Percentiles rank a stretch among this genome's conserved stretches.
phyloP scores from a whole-genome alignment of 441 rosid genomes.

The Hura crepitans region DNA sequence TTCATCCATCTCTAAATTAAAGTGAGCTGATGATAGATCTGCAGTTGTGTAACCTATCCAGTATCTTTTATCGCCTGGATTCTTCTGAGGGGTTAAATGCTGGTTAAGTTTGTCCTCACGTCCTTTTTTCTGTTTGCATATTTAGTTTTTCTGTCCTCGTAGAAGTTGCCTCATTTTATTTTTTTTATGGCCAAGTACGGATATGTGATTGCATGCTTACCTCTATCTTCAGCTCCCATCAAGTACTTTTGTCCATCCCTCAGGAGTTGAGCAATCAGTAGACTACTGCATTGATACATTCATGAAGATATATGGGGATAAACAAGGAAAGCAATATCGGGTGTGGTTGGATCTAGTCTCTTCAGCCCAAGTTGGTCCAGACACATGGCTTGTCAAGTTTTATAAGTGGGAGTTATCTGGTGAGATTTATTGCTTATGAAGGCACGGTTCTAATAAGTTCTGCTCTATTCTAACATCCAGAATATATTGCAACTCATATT shows the following conservation, averaged over 20 bases:
- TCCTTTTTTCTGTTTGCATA: constrained; percentile 24
- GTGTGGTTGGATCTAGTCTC: constrained; percentile 73
- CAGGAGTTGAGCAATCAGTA: constrained; percentile 56
- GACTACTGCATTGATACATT: constrained; percentile 42
- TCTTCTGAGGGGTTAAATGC: neutral
- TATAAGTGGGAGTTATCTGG: constrained; percentile 69
- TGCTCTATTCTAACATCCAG: neutral
- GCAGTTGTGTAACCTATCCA: neutral
- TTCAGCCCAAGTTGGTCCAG: constrained; percentile 43
- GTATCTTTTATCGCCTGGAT: neutral
- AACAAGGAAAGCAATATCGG: constrained; percentile 51
- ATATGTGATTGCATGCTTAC: neutral
- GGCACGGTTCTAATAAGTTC: neutral
- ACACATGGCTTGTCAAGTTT: constrained; percentile 59
- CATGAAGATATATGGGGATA: constrained; percentile 52
- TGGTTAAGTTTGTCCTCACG: neutral
- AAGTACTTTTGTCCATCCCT: constrained; percentile 58
- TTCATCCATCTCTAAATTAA: neutral
- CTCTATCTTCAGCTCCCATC: constrained; percentile 30
- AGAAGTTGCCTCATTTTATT: neutral
- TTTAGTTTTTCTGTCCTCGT: neutral
- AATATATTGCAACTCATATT: neutral
- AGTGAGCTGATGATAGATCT: neutral
- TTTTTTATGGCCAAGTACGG: neutral
- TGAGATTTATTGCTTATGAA: constrained; percentile 26